These are phyloP conservation scores for Aspergillus terreus DNA, from an alignment of 2,329 filamentous ascomycete species.

Conservation along the genomic window DNA sequence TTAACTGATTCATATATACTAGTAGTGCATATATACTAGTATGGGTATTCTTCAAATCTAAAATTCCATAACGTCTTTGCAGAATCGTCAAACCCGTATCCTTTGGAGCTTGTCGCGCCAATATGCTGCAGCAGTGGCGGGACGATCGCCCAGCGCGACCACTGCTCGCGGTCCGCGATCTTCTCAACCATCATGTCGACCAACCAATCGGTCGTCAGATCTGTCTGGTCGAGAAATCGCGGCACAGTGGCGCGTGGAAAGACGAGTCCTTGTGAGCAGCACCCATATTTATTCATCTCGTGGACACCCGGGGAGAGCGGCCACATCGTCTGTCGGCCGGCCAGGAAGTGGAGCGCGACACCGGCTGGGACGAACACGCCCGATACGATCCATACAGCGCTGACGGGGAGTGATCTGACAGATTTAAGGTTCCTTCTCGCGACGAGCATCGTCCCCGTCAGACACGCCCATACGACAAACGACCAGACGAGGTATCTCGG, in stretches of 20 bases:
- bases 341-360: slow-evolving; percentile 37
- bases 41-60: slow-evolving; percentile 10
- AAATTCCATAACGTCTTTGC: slow-evolving; percentile 15
- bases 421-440: slow-evolving; percentile 6
- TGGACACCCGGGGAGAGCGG: slow-evolving; percentile 34
- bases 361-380: slow-evolving; percentile 24
- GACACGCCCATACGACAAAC: slow-evolving; percentile 12
- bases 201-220: slow-evolving; percentile 10
- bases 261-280: slow-evolving; percentile 42
- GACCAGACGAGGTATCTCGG: slow-evolving; percentile 31
- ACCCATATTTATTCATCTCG: slow-evolving; percentile 39
- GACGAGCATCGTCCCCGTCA: slow-evolving; percentile 5
- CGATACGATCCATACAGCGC: slow-evolving; percentile 19
- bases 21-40: background rate
- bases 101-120: slow-evolving; percentile 13
- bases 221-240: slow-evolving; percentile 7
- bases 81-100: slow-evolving; percentile 12
- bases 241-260: slow-evolving; percentile 29
- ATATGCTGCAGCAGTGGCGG: slow-evolving; percentile 15
- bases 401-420: slow-evolving; percentile 14
- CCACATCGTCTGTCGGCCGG: slow-evolving; percentile 38
- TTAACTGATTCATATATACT: too few relatives aligned
- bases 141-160: slow-evolving; percentile 10
- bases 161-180: slow-evolving; percentile 8
- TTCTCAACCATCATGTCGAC: slow-evolving; percentile 16